Evolutionary conservation across 345 rosid species (phyloP), one percentile per base, ranked within the genome.

Genomic region (Hibiscus syriacus): DNA sequence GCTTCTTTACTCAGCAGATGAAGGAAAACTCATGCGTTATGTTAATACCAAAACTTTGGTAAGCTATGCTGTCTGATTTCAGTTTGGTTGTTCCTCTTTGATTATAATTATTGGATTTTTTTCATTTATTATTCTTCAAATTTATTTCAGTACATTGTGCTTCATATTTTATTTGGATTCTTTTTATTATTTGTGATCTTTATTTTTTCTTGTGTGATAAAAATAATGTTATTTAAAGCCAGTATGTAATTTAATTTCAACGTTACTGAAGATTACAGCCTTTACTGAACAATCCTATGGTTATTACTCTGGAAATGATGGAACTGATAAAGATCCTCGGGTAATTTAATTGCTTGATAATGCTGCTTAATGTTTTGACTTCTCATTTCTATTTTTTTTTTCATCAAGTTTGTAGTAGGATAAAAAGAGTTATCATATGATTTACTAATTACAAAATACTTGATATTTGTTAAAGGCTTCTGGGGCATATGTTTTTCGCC

Each of bases 401-500:
- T 6, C n/a, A 10, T 17, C 34, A 27, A 17, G 26, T 64, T 74
- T 75, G 32, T 60, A 26, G 38, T 55, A 29, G 58, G 64, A 22
- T 26, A 52, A 39, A 43, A 54, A 32, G 30, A 50, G 23, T 3
- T 43, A 41, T 66, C 57, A 54, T 50, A 2, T 54, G 32, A 16
- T 29, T 65, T 17, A 22, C 32, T 32, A n/a, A 14, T 45, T 46
- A 4, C 38, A 29, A 63, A 23, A 46, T 53, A 22, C 22, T 60
- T 64, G 10, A 53, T 54, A 60, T 73, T 8, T 75, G 10, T 58
- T 77, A 77, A 72, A 92, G 98, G 96, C 96, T 53, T 90, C 96
- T 49, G 98, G 98, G 74, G 95, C 98, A 66, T 92, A 92, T 68
- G 86, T 90, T 55, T 92, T 92, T 74, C 95, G 98, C 66, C 92